Evolutionary conservation across 805 yeast species (phyloP).

Genomic region (Candida ortonii): DNA sequence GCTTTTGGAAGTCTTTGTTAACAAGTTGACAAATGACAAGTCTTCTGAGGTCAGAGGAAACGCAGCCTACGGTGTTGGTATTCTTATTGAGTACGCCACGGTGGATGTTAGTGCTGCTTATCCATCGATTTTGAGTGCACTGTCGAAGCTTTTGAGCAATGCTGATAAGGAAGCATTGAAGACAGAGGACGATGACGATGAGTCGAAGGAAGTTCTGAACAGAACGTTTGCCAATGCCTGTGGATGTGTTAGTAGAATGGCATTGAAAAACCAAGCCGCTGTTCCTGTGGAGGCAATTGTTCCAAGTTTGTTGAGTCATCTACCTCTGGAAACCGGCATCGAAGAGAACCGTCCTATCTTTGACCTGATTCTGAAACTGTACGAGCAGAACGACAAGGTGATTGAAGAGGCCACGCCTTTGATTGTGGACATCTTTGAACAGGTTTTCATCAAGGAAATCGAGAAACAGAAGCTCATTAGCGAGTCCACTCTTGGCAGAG

Average conservation of each 20-base stretch:
- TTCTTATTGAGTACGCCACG: conserved; percentile 53
- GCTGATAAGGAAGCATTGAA: conserved; percentile 67
- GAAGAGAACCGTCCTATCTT: conserved; percentile 94
- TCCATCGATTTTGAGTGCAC: conserved; percentile 61
- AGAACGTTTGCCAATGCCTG: conserved; percentile 91
- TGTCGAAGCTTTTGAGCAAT: conserved; percentile 71
- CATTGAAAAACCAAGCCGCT: conserved; percentile 63
- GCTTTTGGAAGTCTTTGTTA: conserved; percentile 65
- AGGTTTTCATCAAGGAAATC: conserved; percentile 69
- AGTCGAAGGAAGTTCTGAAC: conserved; percentile 72
- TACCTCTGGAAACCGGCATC: conserved; percentile 83
- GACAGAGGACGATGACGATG: conserved; percentile 68
- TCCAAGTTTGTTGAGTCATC: conserved; percentile 68
- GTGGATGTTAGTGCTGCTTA: conserved; percentile 61
- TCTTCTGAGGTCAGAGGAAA: conserved; percentile 89
- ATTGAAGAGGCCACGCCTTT: conserved; percentile 56
- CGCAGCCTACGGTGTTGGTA: conserved; percentile 94
- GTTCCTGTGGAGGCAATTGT: conserved; percentile 77
- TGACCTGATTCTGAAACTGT: conserved; percentile 68
- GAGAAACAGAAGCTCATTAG: conserved; percentile 66
- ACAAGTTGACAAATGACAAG: conserved; percentile 68
- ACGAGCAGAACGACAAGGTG: conserved; percentile 57
- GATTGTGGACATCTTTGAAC: conserved; percentile 64
- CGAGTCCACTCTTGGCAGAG: conserved; percentile 83
- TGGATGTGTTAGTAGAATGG: conserved; percentile 95